Evolutionary conservation across 441 rosid genomes (phyloP), one percentile per base, ranked within the genome.

Genomic region (Raphanus hybrid): DNA sequence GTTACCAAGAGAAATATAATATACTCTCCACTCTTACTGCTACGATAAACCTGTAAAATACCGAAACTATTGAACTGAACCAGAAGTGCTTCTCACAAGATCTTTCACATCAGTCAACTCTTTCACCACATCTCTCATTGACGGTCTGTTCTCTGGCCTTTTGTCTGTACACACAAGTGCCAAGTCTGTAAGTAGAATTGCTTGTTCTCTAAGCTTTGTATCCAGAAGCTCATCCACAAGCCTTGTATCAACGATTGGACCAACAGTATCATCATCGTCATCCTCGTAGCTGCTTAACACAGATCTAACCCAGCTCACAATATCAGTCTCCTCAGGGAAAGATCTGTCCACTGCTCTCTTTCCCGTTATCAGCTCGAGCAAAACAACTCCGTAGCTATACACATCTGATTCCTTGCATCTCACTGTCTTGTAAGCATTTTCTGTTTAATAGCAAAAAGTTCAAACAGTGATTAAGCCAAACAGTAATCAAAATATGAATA

Each of bases 331-430:
- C 66, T 74, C 91, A 2, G 66, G 18, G 64, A 86, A 86, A n/a
- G 84, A 82, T 59, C 81, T 74, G 82, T 91, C 93, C 75, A 84
- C 11, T 35, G 88, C 87, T 80, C 80, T 86, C 84, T 83, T 90
- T 80, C 95, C 52, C 0, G 89, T 84, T 71, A 94, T 74, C 75
- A 94, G 86, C 84, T 89, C 96, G 10, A 90, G 87, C 86, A 92
- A 55, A 48, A 94, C 86, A 58, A 92, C 89, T 76, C 97, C 97
- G 0, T 86, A 91, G 69, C 97, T 87, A 58, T 90, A 94, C 39
- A 92, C 94, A 78, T 94, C 97, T 1, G 89, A 87, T 29, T 90
- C 92, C 85, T 82, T 87, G 81, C 88, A 79, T 78, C 81, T 87
- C 14, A 70, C 74, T 0, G 83, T 77, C 43, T 75, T 79, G 78